Percentiles rank a stretch among this genome's conserved stretches.
Evolutionary conservation across 345 rosid species (phyloP).

Genomic region (Jatropha curcas): DNA sequence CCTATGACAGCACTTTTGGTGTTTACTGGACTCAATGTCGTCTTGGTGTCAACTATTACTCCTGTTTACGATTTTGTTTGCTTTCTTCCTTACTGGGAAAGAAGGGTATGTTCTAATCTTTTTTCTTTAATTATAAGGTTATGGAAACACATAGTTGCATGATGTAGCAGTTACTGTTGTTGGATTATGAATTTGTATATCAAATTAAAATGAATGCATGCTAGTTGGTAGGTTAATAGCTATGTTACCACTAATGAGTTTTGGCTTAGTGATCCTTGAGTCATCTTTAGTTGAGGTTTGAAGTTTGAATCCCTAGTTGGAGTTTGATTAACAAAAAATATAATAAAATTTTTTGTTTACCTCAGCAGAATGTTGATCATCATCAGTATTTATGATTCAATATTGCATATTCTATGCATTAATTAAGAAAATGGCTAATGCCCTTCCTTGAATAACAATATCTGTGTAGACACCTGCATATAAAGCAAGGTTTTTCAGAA

Average conservation of each 20-base stretch:
- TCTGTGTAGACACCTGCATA: neutral
- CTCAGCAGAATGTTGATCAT: no score
- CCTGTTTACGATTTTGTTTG: slow-evolving; percentile 73
- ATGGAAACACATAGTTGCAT: no score
- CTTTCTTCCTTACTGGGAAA: slow-evolving; percentile 76
- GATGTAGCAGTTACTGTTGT: no score
- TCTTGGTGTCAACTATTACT: slow-evolving; percentile 53
- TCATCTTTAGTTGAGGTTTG: no score
- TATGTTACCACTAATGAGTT: neutral
- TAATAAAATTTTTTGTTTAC: no score
- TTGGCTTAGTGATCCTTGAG: no score
- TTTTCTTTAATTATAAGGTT: no score
- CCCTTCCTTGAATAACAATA: neutral
- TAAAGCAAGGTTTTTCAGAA: neutral
- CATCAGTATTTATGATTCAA: no score
- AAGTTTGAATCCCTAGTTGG: no score
- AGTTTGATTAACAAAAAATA: neutral
- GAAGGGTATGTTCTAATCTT: slow-evolving; percentile 51
- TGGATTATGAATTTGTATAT: neutral
- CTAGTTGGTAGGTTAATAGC: neutral
- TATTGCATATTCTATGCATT: neutral
- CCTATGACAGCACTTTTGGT: slow-evolving; percentile 59
- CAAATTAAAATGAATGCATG: neutral
- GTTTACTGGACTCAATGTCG: slow-evolving; percentile 54
- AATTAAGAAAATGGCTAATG: neutral